These are phyloP conservation scores for Rutstroemia sp. DNA, from an alignment of 2,329 filamentous ascomycete genomes.

Conservation along the genomic window DNA sequence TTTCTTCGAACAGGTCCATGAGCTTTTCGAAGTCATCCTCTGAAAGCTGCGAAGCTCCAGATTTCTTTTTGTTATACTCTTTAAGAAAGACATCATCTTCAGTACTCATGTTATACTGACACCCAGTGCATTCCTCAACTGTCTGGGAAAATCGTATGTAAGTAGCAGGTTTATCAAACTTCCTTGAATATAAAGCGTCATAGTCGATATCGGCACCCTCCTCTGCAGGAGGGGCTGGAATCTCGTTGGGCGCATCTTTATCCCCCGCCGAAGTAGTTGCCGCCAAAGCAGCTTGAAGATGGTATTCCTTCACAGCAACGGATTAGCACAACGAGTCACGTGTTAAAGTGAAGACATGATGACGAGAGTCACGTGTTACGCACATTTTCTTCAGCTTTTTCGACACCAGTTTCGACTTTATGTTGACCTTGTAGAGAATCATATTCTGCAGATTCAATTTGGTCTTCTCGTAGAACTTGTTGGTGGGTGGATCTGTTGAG, in stretches of 20 bases:
- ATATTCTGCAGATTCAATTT: constrained; percentile 82
- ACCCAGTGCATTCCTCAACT: constrained; percentile 88
- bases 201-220: constrained; percentile 65
- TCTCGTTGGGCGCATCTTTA: constrained; percentile 32
- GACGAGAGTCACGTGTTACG: constrained; percentile 38
- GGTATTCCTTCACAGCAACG: constrained; percentile 25
- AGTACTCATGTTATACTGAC: constrained; percentile 87
- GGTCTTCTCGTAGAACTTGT: constrained; percentile 70
- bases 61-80: constrained; percentile 70
- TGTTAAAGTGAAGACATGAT: constrained; percentile 3
- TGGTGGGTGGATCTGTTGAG: constrained; percentile 30
- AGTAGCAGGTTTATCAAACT: constrained; percentile 76
- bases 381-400: constrained; percentile 95
- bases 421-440: constrained; percentile 64
- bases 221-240: constrained; percentile 57
- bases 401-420: constrained; percentile 91
- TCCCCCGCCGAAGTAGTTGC: constrained; percentile 16
- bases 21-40: constrained; percentile 91
- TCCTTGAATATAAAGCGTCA: constrained; percentile 75
- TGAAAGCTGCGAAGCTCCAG: constrained; percentile 57
- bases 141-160: constrained; percentile 98
- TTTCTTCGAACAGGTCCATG: constrained; percentile 92
- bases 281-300: constrained; percentile 30
- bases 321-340: no score
- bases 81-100: constrained; percentile 84